Evolutionary conservation across 768 basidiomycete species (phyloP), one percentile per base, ranked within the genome.

Genomic region (Leccinum aurantiacum): DNA sequence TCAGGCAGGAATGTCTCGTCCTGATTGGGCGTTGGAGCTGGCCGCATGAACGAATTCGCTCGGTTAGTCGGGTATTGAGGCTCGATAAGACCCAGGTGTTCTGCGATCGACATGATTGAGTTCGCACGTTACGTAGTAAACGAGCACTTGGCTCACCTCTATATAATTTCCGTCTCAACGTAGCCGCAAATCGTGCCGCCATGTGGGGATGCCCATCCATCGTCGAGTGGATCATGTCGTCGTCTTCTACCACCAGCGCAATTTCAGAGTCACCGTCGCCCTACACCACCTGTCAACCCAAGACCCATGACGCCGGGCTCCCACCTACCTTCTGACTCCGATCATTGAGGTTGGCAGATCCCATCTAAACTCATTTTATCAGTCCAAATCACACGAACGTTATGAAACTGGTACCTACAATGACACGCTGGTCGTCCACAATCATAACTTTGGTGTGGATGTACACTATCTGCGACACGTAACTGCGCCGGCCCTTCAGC

Each of bases 251-350:
- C 19, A 98, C 86, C 8, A 97, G 75, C 7, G 91, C 92, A 63
- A 98, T 96, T 76, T 98, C 97, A 1, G 93, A 96, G 74, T 96
- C 94, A 35, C 93, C 93, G 64, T 96, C 90, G 25, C 95, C 95
- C 86, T 89, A 51, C 14, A 63, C 60, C 25, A 53, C 6, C 37
- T n/a, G 38, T 63, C 31, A 72, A 56, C 52, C 25, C 31, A 53
- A 29, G 33, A 38, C 51, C 27, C 51, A 11, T n/a, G 35, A 35
- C 19, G 33, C 6, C 17, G 25, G 6, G 41, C 19, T 24, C 4
- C 41, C 14, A 41, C 73, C 41, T 60, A 83, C 88, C 81, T 83
- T 88, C 74, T 93, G 91, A 56, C 86, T 89, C 14, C 93, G 86
- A 67, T 95, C 93, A 61, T 95, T 95, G 64, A 95, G 70, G 71